Evolutionary conservation across 768 basidiomycete species (phyloP), one percentile per base, ranked within the genome.

Genomic region (Rhizopogon salebrosus): DNA sequence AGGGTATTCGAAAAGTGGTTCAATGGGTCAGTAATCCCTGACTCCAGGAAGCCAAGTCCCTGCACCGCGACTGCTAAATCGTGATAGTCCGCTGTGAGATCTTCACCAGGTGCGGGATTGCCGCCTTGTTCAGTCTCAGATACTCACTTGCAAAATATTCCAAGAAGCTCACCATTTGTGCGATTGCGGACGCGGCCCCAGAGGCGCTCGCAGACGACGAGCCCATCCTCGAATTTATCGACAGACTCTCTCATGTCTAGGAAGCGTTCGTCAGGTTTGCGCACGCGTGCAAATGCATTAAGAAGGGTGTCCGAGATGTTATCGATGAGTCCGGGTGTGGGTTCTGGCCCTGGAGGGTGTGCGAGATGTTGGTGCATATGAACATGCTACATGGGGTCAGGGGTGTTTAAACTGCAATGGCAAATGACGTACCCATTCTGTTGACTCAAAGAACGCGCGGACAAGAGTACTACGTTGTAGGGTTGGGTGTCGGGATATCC

Each of bases 231-330:
- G 58, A 95, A 98, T 70, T 94, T 90, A 72, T 98, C 95, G 22
- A 98, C 87, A 42, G 78, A 77, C 66, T 95, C 92, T 27, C 91
- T 81, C 88, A 99, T 95, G 41, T 83, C 75, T 22, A 98, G 75
- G 68, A 99, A 99, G 31, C 97, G 83, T 60, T 95, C 93, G 64
- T 99, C 97, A 0, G 97, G 95, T 69, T 99, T 99, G 56, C 93
- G 87, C 18, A 98, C 92, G 41, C 89, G 87, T 23, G 93, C 82
- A 67, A 99, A 99, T 1, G 95, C 95, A 64, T 98, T 98, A 49
- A 99, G 75, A 40, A 98, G 83, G 7, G 92, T 94, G 70, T 99
- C 97, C 31, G 94, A 95, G 52, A 99, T 77, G 58, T 92, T 94
- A 74, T 99, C 97, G 51, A 99, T 85, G 38, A 99, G 75, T 34